Evolutionary conservation across 2,329 filamentous ascomycete genomes (phyloP), one percentile per base, ranked within the genome.

Genomic region (Zopfia rhizophila): DNA sequence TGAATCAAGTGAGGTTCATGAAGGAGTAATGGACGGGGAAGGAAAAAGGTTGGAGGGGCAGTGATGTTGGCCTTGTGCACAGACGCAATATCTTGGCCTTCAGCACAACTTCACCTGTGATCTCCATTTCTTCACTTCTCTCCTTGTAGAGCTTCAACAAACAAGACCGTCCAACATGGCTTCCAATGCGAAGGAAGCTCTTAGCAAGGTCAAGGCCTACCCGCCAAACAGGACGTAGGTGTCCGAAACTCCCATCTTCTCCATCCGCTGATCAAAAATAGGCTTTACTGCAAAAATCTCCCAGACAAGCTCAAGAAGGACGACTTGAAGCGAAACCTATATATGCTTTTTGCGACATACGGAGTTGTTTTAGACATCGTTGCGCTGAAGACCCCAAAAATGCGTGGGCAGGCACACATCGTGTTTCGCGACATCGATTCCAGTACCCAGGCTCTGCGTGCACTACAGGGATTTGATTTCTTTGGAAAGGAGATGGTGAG

Each of bases 371-470:
- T 99, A 47, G 94, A 99, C 69, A 84, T 99, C 14, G 89, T 97
- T 36, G 90, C 90, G 21, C 79, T 97, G 60, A 95, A 91, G 76
- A 96, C 90, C 1, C 81, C 81, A 70, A 91, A 91, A 75, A 97
- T 97, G 92, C 88, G 94, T 37, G 94, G 94, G 3, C 94, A 99
- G 74, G 94, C 94, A 51, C 94, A 97, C 66, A 79, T 99, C 50
- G 89, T 94, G 11, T 97, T 91, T 70, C 84, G 90, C 47, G 93
- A 99, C 69, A 80, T 93, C 23, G 89, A 96, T 58, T 86, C 90
- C n/a, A 91, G 91, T 38, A 96, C 92, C 17, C 91, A 96, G 68
- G 94, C 94, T 2, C 90, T 99, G 90, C 82, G 93, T 56, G 86
- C 90, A 8, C 77, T 97, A 35, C 88, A 97, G 60, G 91, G 90